Conservation (phyloP, 345 rosid species). For the Eucalyptus albens region DNA sequence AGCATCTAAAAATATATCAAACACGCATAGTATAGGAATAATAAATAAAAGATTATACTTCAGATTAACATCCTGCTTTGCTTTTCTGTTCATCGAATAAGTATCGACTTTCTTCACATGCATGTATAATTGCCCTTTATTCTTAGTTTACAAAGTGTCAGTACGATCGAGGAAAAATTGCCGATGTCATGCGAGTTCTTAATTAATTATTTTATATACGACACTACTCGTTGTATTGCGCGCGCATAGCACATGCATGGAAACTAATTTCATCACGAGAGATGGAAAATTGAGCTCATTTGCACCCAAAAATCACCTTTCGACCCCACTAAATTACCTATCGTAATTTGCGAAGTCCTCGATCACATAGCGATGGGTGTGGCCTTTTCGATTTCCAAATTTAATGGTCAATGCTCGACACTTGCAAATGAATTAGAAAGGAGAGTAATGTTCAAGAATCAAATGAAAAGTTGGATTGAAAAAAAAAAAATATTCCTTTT, state of each 20-base stretch:
- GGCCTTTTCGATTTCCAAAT: neutral
- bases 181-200: neutral
- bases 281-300: neutral
- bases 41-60: neutral
- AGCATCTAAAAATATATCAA: neutral
- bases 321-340: neutral
- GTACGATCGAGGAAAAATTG: no score
- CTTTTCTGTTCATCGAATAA: neutral
- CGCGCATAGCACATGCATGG: neutral
- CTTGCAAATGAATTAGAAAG: neutral
- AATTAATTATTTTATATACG: neutral
- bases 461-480: neutral
- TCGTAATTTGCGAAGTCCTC: rapidly evolving
- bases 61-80: neutral
- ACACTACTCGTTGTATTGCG: neutral
- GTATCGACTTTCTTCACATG: no score
- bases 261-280: neutral
- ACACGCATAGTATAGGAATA: neutral
- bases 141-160: no score
- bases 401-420: neutral
- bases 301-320: neutral
- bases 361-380: rapidly evolving
- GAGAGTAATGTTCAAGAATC: neutral
- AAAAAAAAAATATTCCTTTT: neutral
- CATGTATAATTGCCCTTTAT: no score